A percentile compares a stretch with the other conserved stretches of the same genome.
phyloP scores from a whole-genome alignment of 1,139 yeast species.

The Kodamaea arcana region DNA sequence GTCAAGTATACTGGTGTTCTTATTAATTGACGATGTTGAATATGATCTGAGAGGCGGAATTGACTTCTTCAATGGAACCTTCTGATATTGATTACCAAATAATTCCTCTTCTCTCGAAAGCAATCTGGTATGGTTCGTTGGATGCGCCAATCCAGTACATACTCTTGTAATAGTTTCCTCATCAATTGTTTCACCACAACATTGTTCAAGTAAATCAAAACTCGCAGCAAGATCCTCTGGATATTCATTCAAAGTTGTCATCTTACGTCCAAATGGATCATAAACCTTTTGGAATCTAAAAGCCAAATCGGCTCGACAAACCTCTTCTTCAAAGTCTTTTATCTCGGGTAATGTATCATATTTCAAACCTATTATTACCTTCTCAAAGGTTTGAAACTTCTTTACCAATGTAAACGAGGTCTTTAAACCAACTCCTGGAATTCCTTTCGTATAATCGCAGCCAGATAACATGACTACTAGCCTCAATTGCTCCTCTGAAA shows the following conservation, averaged over 20 bases:
- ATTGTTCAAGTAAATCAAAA: conserved; percentile 27
- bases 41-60: conserved; percentile 1
- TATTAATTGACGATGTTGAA: not conserved
- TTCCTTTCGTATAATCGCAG: conserved; percentile 91
- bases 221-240: conserved; percentile 24
- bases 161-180: conserved; percentile 48
- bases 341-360: conserved; percentile 67
- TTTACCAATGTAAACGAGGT: conserved; percentile 67
- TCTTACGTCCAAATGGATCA: conserved; percentile 49
- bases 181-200: conserved; percentile 59
- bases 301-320: conserved; percentile 67
- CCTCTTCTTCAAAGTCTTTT: conserved; percentile 54
- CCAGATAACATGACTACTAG: conserved; percentile 86
- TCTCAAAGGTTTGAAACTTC: conserved; percentile 47
- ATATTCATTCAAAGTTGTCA: conserved; percentile 58
- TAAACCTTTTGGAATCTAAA: conserved; percentile 86
- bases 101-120: conserved; percentile 44
- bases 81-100: conserved; percentile 6
- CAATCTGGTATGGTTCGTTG: conserved; percentile 51
- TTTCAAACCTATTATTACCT: conserved; percentile 53
- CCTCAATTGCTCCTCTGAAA: conserved; percentile 58
- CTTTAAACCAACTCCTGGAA: conserved; percentile 74
- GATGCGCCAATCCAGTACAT: conserved; percentile 66
- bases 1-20: not conserved
- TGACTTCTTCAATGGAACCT: conserved; percentile 4